Base-by-base conservation (phyloP, 768 basidiomycete genomes). In the Suillus bovinus region DNA sequence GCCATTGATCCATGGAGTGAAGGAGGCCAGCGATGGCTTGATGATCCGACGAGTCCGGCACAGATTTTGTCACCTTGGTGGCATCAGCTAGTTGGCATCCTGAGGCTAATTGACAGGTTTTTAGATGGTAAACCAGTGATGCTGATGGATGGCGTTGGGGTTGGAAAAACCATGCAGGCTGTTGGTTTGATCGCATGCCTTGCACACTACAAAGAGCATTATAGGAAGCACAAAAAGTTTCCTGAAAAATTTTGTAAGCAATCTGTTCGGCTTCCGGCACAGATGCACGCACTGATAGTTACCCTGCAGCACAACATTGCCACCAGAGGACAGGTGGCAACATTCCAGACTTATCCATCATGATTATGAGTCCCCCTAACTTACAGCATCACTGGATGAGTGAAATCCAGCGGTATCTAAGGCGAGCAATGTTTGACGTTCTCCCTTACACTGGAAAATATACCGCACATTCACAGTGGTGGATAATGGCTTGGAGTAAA, bases 121-220 rank as follows among this genome's bases (percentile, higher is more conserved):
- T 59, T 69, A 2, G n/a, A 63, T 1, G 39, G 42, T 0, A 2
- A 61, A 13, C 63, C 62, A 0, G 49, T 72, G 39, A 2, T 73
- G 0, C 52, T 71, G 1, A 71, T 74, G 71, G 71, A 74, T 38
- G 64, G 64, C 0, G 68, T 73, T 0, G 67, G 72, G 0, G 60
- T 74, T 3, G 67, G 71, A 0, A 73, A 73, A 50, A 72, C 67
- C 0, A 42, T 73, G 2, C 67, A 73, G 20, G 66, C 63, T 0
- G 59, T 74, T 2, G 64, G 68, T 1, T 14, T 66, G 2, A 62
- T 74, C 3, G 60, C 63, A 4, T 59, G 62, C 17, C 36, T 67
- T 0, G 36, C 67, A 1, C 65, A 58, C 58, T 71, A 61, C 16
- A 33, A 39, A 1, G 9, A 29, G 2, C 31, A 33, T 33, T 64